phyloP scores from a whole-genome alignment of 352 stramenopile species.

The Globisporangium emineosum region DNA sequence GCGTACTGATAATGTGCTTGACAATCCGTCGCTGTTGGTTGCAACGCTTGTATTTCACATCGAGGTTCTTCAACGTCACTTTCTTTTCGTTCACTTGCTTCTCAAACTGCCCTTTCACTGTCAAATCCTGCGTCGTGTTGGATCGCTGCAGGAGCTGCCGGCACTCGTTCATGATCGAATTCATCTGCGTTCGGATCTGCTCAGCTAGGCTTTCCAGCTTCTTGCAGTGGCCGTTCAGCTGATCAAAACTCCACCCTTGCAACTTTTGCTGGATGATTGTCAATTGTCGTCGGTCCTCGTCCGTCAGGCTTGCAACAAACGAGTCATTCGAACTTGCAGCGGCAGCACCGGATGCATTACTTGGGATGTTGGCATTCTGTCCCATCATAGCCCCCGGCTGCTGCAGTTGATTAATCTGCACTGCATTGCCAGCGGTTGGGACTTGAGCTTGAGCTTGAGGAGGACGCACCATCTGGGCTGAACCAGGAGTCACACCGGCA shows the following conservation, averaged over 20 bases:
- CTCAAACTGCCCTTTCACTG: slow-evolving; percentile 61
- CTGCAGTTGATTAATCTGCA: slow-evolving; percentile 1
- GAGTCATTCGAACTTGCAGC: slow-evolving; percentile 17
- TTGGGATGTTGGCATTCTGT: neutral
- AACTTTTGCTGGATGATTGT: slow-evolving; percentile 73
- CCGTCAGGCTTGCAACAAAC: slow-evolving; percentile 42
- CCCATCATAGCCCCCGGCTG: slow-evolving; percentile 1
- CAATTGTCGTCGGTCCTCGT: slow-evolving; percentile 71
- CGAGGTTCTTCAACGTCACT: slow-evolving; percentile 63
- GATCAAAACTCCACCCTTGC: slow-evolving; percentile 58
- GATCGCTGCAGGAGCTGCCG: slow-evolving; percentile 72
- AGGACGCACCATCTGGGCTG: neutral
- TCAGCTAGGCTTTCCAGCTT: slow-evolving; percentile 82
- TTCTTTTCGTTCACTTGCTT: slow-evolving; percentile 70
- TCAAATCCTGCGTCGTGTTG: slow-evolving; percentile 68
- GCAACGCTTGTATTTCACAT: slow-evolving; percentile 81
- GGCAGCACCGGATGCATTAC: neutral
- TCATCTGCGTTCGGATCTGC: slow-evolving; percentile 75
- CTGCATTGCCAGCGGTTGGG: neutral
- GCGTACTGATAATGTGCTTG: slow-evolving; percentile 68
- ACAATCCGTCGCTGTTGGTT: slow-evolving; percentile 77
- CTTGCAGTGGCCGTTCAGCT: slow-evolving; percentile 75
- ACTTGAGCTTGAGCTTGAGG: neutral
- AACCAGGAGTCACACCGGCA: neutral
- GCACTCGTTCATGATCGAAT: slow-evolving; percentile 81